Conservation (phyloP, 2,329 filamentous ascomycete genomes). For the Talaromyces albobiverticillius region DNA sequence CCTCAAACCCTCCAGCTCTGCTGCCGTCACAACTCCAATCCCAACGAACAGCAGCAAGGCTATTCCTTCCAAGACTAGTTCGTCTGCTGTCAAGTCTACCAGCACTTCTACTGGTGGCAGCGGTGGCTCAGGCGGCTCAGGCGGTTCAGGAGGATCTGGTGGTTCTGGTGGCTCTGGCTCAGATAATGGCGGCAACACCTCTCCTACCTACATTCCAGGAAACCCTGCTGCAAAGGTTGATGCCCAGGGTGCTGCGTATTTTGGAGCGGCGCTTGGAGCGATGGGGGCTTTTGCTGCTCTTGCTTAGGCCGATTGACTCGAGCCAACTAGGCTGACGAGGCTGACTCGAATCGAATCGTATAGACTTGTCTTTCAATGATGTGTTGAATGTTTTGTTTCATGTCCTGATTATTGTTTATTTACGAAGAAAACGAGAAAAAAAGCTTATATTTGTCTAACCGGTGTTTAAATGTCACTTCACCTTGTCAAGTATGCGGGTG, state of each 20-base stretch:
- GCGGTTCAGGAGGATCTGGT: conserved; percentile 17
- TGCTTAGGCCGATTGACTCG: neutral
- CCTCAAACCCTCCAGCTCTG: neutral
- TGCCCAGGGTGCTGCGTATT: conserved; percentile 1
- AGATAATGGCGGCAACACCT: conserved; percentile 11
- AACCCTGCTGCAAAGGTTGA: conserved; percentile 11
- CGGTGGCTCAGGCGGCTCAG: conserved; percentile 17
- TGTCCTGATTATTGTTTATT: neutral
- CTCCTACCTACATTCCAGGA: conserved; percentile 3
- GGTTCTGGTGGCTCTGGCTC: conserved; percentile 15
- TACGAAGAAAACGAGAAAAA: neutral
- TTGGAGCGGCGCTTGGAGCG: conserved; percentile 11
- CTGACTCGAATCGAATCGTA: neutral
- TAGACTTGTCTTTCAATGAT: neutral
- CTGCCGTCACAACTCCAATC: conserved; percentile 7
- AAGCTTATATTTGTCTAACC: no score
- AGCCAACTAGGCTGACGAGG: no score
- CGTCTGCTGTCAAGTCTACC: conserved; percentile 1
- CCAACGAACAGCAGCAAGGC: conserved; percentile 6
- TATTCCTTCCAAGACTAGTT: neutral
- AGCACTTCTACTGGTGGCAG: conserved; percentile 12
- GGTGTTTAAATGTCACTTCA: no score
- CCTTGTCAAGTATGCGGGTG: no score
- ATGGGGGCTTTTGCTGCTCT: conserved; percentile 9
- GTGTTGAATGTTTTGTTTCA: neutral